A percentile compares a stretch with the other conserved stretches of the same genome.
Evolutionary conservation across 2,329 filamentous ascomycete species (phyloP).

Genomic region (Triangularia verruculosa): DNA sequence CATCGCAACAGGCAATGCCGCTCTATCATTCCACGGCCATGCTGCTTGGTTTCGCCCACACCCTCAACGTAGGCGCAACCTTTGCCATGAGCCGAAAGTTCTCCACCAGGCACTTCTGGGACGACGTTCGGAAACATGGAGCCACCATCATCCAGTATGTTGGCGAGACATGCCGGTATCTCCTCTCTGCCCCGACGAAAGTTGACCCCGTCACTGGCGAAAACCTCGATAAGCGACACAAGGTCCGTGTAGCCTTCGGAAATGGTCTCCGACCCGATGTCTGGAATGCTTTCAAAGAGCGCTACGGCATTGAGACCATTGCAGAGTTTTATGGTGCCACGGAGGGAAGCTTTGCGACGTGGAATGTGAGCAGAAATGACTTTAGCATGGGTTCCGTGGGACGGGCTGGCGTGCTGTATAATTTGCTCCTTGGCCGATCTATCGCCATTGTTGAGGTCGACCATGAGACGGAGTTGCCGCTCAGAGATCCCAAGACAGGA

Average conservation of each 20-base stretch:
- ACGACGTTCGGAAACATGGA: constrained; percentile 65
- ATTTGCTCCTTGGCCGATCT: constrained; percentile 48
- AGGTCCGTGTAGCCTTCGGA: constrained; percentile 72
- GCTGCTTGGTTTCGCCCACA: constrained; percentile 64
- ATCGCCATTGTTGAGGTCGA: constrained; percentile 68
- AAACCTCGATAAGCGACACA: constrained; percentile 68
- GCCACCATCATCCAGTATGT: constrained; percentile 84
- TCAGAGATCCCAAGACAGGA: constrained; percentile 65
- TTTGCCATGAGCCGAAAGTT: constrained; percentile 74
- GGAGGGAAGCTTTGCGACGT: constrained; percentile 66
- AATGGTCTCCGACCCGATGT: constrained; percentile 84
- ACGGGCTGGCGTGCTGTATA: constrained; percentile 62
- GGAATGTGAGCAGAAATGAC: constrained; percentile 72
- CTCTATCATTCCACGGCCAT: constrained; percentile 81
- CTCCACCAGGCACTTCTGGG: constrained; percentile 73
- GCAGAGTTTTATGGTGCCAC: constrained; percentile 81
- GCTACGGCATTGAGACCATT: constrained; percentile 71
- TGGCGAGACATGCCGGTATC: constrained; percentile 81
- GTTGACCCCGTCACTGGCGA: constrained; percentile 62
- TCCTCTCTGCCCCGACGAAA: constrained; percentile 65
- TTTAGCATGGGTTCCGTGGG: constrained; percentile 76
- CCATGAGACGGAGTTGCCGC: constrained; percentile 64
- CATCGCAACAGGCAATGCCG: constrained; percentile 67
- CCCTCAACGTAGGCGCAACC: constrained; percentile 60
- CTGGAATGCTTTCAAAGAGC: constrained; percentile 78